Evolutionary conservation across 306 rosid species (phyloP).

Genomic region (Hylodesmum podocarpum): DNA sequence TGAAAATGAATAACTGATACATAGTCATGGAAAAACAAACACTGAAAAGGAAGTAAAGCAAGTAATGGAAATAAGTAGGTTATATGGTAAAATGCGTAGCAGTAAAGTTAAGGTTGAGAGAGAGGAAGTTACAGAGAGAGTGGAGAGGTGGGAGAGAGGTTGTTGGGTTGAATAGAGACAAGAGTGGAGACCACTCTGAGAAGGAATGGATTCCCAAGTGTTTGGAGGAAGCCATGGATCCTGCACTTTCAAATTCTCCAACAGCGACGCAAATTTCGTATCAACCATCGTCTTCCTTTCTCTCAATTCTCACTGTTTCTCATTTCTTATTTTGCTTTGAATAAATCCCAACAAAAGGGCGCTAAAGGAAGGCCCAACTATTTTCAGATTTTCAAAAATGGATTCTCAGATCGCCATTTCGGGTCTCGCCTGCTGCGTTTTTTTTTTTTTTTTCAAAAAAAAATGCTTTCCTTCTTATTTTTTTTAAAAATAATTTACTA

Average conservation of each 20-base stretch:
- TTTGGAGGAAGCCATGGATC: constrained; percentile 79
- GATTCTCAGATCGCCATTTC: background rate
- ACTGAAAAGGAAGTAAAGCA: background rate
- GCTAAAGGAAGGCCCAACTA: background rate
- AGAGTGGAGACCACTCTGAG: constrained; percentile 46
- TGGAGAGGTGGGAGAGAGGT: constrained; percentile 35
- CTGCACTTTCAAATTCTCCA: constrained; percentile 64
- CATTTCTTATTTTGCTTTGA: no score
- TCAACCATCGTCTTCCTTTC: constrained; percentile 30
- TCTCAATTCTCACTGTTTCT: background rate
- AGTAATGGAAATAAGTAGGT: background rate
- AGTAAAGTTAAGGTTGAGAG: background rate
- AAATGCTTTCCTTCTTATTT: background rate
- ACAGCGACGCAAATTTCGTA: constrained; percentile 50
- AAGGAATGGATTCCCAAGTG: constrained; percentile 78
- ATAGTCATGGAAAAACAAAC: background rate
- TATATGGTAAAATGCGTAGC: background rate
- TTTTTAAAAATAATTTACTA: background rate
- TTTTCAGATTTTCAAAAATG: background rate
- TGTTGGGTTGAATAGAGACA: constrained; percentile 34
- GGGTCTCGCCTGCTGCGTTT: background rate
- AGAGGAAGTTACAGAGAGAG: constrained; percentile 66
- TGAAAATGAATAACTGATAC: background rate
- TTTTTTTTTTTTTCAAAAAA: no score
- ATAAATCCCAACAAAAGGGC: no score